Percentiles rank a stretch among this genome's conserved stretches.
Evolutionary conservation across 192 early-diverging fungal species (phyloP).

Genomic region (Coemansia sp.): DNA sequence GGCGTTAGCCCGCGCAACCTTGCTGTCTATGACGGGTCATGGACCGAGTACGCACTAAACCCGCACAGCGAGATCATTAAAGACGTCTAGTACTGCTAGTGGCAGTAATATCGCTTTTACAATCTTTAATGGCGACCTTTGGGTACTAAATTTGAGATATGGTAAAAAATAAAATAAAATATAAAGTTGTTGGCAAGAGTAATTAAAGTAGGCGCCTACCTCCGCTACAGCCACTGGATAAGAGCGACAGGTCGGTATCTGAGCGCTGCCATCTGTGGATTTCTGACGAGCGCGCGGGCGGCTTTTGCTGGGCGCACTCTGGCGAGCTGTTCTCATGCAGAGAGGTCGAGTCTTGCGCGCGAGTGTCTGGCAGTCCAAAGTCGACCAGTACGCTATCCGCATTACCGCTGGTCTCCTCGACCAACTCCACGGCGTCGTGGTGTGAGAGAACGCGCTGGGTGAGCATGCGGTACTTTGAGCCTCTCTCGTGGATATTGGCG

Average conservation of each 20-base stretch:
- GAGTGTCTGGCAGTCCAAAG: neutral
- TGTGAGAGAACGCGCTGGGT: slow-evolving; percentile 15
- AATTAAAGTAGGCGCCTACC: slow-evolving; percentile 24
- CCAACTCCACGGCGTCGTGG: slow-evolving; percentile 9
- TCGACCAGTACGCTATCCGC: neutral
- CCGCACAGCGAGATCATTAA: slow-evolving; percentile 70
- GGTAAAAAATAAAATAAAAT: neutral
- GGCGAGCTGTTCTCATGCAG: neutral
- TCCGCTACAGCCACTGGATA: slow-evolving; percentile 31
- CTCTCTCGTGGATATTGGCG: slow-evolving; percentile 10
- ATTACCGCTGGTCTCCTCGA: neutral
- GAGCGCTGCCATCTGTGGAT: slow-evolving; percentile 41
- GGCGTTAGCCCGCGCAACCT: slow-evolving; percentile 62
- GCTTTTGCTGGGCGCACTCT: slow-evolving; percentile 8
- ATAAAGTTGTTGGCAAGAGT: neutral
- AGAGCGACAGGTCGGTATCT: slow-evolving; percentile 40
- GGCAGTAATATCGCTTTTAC: too few species aligned
- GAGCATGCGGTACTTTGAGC: slow-evolving; percentile 31
- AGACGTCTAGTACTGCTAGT: slow-evolving; percentile 10
- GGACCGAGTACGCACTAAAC: slow-evolving; percentile 87
- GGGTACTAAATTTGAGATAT: too few species aligned
- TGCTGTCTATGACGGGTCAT: slow-evolving; percentile 87
- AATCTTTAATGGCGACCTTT: too few species aligned
- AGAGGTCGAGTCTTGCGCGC: neutral
- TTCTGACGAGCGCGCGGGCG: slow-evolving; percentile 7